Conservation (phyloP, 768 basidiomycete genomes). For the Trametes cingulata region DNA sequence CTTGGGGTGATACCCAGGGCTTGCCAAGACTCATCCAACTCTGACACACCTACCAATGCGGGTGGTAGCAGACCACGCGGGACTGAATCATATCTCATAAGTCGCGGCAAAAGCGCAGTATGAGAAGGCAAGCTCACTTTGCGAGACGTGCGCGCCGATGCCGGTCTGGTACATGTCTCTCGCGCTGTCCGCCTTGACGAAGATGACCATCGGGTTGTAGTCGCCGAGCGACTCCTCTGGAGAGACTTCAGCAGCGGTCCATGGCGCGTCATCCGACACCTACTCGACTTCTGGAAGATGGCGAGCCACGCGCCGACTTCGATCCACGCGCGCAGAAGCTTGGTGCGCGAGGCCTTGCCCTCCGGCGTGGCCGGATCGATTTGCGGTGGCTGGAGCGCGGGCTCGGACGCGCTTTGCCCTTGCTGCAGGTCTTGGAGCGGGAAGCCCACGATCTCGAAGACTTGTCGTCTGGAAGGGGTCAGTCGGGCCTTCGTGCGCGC, state of each 20-base stretch:
- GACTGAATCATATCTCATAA: slow-evolving; percentile 40
- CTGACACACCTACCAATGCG: slow-evolving; percentile 41
- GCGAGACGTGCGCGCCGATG: slow-evolving; percentile 76
- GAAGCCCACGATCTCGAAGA: slow-evolving; percentile 48
- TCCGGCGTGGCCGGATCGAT: slow-evolving; percentile 47
- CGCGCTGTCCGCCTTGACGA: slow-evolving; percentile 53
- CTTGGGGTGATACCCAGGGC: slow-evolving; percentile 66
- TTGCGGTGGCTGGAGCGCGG: slow-evolving; percentile 53
- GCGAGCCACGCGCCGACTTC: slow-evolving; percentile 69
- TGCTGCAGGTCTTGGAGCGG: neutral
- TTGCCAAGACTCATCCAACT: slow-evolving; percentile 43
- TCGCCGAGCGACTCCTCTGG: slow-evolving; percentile 14
- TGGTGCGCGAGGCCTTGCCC: slow-evolving; percentile 56
- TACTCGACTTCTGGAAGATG: slow-evolving; percentile 41
- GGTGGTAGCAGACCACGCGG: slow-evolving; percentile 52
- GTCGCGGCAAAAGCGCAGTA: neutral
- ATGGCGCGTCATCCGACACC: slow-evolving; percentile 47
- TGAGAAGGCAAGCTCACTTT: slow-evolving; percentile 47
- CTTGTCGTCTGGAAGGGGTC: slow-evolving; percentile 33
- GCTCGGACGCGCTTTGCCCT: slow-evolving; percentile 37
- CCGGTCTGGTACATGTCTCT: slow-evolving; percentile 72
- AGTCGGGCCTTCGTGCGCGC: neutral
- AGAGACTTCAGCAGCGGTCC: slow-evolving; percentile 16
- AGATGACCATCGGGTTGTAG: slow-evolving; percentile 13
- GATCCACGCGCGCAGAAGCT: slow-evolving; percentile 78